Percentiles rank a stretch among this genome's conserved stretches.
Evolutionary conservation across 108 stramenopile genomes (phyloP).

Genomic region (Pseudonitzschia multistriata): DNA sequence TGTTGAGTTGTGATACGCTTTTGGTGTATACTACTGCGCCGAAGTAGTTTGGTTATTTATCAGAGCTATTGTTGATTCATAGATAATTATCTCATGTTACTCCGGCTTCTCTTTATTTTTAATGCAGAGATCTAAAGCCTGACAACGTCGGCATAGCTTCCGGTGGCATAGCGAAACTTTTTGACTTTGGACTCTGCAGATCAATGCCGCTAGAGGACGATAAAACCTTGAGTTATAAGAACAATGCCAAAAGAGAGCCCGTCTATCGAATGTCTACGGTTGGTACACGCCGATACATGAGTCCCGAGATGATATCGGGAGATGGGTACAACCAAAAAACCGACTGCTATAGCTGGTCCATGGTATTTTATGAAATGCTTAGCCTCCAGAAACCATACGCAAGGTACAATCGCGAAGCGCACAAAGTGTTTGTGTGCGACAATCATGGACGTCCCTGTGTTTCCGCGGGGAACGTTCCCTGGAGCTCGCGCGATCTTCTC

Average conservation of each 20-base stretch:
- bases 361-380: conserved; percentile 43
- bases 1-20: no score
- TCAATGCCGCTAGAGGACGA: conserved; percentile 15
- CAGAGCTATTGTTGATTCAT: no score
- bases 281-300: conserved; percentile 38
- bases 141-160: conserved; percentile 15
- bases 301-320: conserved; percentile 33
- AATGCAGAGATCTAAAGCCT: conserved; percentile 12
- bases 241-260: neutral
- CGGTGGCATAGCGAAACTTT: conserved; percentile 16
- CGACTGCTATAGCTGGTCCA: conserved; percentile 61
- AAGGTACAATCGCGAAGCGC: conserved; percentile 21
- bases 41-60: no score
- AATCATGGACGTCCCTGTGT: conserved; percentile 27
- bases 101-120: neutral
- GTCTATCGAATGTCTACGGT: conserved; percentile 24
- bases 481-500: neutral
- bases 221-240: neutral
- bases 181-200: conserved; percentile 40
- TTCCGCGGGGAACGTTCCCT: conserved; percentile 7
- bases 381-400: conserved; percentile 28
- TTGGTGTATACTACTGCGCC: no score
- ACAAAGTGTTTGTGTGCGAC: conserved; percentile 26
- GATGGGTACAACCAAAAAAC: conserved; percentile 46
- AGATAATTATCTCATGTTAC: neutral